Conservation (phyloP, 495 filamentous ascomycete species). For the Tetracladium marchalianum region DNA sequence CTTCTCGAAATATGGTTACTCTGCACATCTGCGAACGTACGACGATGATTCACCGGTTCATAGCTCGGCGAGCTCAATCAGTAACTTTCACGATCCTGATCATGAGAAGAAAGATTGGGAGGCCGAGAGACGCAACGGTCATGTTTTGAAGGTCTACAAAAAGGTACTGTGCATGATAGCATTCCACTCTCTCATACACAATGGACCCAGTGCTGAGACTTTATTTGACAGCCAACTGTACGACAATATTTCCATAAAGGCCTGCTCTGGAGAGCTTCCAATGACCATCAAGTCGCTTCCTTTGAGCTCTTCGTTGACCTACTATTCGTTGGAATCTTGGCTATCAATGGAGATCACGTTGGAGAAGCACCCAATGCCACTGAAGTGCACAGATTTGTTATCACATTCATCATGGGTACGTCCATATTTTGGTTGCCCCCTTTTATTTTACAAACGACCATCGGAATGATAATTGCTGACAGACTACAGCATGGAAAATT, state of each 20-base stretch:
- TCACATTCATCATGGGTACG: constrained; percentile 41
- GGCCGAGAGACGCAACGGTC: constrained; percentile 30
- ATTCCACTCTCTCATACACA: neutral
- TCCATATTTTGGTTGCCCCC: too few species aligned
- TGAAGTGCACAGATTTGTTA: constrained; percentile 38
- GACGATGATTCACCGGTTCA: constrained; percentile 8
- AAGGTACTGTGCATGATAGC: constrained; percentile 11
- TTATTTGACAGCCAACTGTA: constrained; percentile 31
- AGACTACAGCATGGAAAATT: constrained; percentile 36
- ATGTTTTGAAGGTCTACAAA: constrained; percentile 40
- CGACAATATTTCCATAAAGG: constrained; percentile 54
- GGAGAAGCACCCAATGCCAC: constrained; percentile 38
- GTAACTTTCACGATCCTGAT: constrained; percentile 20
- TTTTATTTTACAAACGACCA: too few species aligned
- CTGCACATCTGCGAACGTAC: constrained; percentile 40
- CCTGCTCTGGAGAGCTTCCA: constrained; percentile 44
- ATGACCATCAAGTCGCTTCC: constrained; percentile 39
- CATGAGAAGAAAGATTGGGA: constrained; percentile 32
- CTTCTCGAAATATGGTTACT: constrained; percentile 49
- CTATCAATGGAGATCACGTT: constrained; percentile 46
- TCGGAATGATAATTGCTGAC: too few species aligned
- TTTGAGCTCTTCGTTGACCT: constrained; percentile 50
- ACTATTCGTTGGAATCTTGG: constrained; percentile 38
- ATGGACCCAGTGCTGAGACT: neutral
- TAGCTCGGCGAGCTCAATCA: constrained; percentile 19